Evolutionary conservation across 2,329 filamentous ascomycete genomes (phyloP).

Genomic region (Pyricularia sp.): DNA sequence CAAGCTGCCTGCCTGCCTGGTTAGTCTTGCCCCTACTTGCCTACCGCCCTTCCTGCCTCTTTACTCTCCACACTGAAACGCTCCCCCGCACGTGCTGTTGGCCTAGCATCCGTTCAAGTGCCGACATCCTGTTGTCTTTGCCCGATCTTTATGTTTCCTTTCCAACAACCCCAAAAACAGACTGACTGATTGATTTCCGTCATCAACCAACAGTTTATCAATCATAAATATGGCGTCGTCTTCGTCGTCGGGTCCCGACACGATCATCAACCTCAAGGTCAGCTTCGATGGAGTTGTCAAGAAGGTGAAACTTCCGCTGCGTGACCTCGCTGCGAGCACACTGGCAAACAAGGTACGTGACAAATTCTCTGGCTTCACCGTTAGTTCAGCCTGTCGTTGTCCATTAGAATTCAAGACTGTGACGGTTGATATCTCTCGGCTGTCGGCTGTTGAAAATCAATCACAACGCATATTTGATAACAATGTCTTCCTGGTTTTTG

Average conservation of each 20-base stretch:
- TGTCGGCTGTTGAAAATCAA: not conserved
- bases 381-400: not conserved
- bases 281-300: slow-evolving; percentile 61
- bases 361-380: not conserved
- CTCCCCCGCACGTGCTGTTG: not conserved
- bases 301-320: slow-evolving; percentile 80
- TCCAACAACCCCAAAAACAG: not conserved
- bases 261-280: slow-evolving; percentile 75
- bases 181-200: not conserved
- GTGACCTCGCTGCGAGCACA: slow-evolving; percentile 61
- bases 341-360: slow-evolving; percentile 74
- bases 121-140: not conserved
- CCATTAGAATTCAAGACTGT: not conserved
- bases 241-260: slow-evolving; percentile 39
- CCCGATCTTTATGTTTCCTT: not conserved
- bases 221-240: slow-evolving; percentile 19
- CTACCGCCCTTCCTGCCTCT: not conserved
- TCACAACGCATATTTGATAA: not conserved
- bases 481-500: not conserved
- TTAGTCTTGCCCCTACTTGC: not conserved
- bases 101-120: not conserved
- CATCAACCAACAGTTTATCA: not conserved
- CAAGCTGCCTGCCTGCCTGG: not conserved
- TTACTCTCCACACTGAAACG: not conserved
- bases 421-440: no score